Percentiles rank a stretch among this genome's conserved stretches.
Conservation (phyloP, 1,139 yeast species). For the Pichia kudriavzevii region DNA sequence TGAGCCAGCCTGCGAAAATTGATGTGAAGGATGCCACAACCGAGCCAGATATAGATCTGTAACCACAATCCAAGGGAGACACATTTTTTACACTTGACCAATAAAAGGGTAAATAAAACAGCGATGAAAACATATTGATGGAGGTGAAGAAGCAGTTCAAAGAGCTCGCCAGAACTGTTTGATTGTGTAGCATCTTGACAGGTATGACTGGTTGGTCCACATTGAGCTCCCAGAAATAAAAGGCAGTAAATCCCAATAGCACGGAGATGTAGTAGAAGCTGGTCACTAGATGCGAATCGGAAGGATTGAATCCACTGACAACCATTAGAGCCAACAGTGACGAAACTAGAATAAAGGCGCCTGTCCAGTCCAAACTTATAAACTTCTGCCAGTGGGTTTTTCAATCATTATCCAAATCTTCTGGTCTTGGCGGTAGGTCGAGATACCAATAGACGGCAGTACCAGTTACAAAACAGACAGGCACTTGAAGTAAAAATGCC, state of each 20-base stretch:
- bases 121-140: constrained; percentile 27
- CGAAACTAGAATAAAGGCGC: constrained; percentile 38
- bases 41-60: constrained; percentile 31
- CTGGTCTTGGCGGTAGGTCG: constrained; percentile 33
- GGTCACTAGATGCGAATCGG: constrained; percentile 32
- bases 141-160: constrained; percentile 31
- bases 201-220: constrained; percentile 28
- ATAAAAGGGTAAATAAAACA: constrained; percentile 28
- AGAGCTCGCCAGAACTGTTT: constrained; percentile 27
- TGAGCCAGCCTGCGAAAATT: constrained; percentile 25
- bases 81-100: constrained; percentile 27
- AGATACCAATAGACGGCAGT: constrained; percentile 33
- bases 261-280: constrained; percentile 17
- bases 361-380: constrained; percentile 55
- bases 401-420: constrained; percentile 24
- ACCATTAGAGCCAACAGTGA: constrained; percentile 36
- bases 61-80: constrained; percentile 26
- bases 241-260: constrained; percentile 13
- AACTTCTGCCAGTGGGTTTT: constrained; percentile 34
- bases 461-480: constrained; percentile 37
- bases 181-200: constrained; percentile 24
- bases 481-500: constrained; percentile 45
- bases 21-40: constrained; percentile 26
- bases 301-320: constrained; percentile 44
- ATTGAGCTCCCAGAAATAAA: constrained; percentile 21